phyloP scores from a whole-genome alignment of 805 yeast species.

The Candida sphagnicola region DNA sequence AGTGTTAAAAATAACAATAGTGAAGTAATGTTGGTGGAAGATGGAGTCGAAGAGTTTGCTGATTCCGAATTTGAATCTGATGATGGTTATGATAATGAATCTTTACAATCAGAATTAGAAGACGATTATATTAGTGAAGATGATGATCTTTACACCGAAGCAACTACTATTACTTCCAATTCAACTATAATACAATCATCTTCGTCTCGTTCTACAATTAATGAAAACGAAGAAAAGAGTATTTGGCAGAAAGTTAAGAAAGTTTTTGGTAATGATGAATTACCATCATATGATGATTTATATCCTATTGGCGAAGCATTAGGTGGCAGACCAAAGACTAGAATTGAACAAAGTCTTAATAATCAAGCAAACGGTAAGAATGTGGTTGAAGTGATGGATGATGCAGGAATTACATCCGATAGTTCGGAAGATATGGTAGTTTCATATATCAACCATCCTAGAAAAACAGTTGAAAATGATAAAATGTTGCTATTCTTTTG shows the following conservation, averaged over 20 bases:
- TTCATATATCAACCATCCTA: constrained; percentile 38
- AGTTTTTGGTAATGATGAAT: constrained; percentile 35
- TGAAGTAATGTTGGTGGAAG: constrained; percentile 3
- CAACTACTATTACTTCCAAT: constrained; percentile 2
- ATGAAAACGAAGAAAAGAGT: constrained; percentile 13
- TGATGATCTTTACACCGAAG: constrained; percentile 7
- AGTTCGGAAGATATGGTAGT: constrained; percentile 42
- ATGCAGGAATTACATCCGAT: constrained; percentile 33
- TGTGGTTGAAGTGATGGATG: constrained; percentile 14
- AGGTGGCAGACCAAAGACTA: constrained; percentile 31
- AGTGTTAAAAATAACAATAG: not conserved
- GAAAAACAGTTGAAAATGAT: constrained; percentile 61
- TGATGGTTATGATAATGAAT: constrained; percentile 15
- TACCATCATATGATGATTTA: constrained; percentile 74
- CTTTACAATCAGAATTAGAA: constrained; percentile 6
- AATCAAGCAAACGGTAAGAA: constrained; percentile 7
- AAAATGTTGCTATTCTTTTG: constrained; percentile 86
- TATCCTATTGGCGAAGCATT: constrained; percentile 51
- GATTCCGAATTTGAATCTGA: constrained; percentile 25
- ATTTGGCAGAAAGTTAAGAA: constrained; percentile 43
- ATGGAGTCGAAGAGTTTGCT: constrained; percentile 27
- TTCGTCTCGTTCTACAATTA: not conserved
- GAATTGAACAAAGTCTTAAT: constrained; percentile 30
- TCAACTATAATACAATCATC: constrained; percentile 2
- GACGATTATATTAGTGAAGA: constrained; percentile 9